Conservation (phyloP, 176 grass and related monocot genomes). For the Saccharum officinarum region DNA sequence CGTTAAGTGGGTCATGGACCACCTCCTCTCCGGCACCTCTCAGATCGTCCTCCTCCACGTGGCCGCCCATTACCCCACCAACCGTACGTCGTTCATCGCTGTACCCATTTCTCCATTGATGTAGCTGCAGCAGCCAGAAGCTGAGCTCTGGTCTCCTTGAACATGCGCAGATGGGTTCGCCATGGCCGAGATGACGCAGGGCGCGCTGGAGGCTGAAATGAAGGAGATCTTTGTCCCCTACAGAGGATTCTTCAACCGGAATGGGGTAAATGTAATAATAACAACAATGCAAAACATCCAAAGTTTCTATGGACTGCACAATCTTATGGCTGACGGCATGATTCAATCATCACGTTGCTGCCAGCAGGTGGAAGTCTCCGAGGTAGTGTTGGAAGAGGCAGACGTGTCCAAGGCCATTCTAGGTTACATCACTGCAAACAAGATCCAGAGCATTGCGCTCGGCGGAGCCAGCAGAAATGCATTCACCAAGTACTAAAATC, state of each 20-base stretch:
- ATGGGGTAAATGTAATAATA: constrained; percentile 50
- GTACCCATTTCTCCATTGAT: not conserved
- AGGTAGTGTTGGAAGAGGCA: constrained; percentile 77
- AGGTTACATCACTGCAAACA: constrained; percentile 60
- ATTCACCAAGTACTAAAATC: constrained; percentile 53
- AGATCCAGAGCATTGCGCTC: constrained; percentile 72
- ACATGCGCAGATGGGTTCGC: constrained; percentile 57
- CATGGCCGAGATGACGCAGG: constrained; percentile 45
- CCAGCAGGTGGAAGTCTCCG: constrained; percentile 64
- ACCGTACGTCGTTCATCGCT: constrained; percentile 39
- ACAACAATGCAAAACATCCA: not conserved
- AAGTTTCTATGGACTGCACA: not conserved
- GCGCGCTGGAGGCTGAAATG: constrained; percentile 62
- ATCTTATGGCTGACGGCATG: too few relatives aligned
- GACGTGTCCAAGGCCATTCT: constrained; percentile 76
- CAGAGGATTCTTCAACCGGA: constrained; percentile 67
- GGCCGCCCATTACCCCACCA: constrained; percentile 36
- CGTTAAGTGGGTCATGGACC: constrained; percentile 77
- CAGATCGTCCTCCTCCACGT: constrained; percentile 77
- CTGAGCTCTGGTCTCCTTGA: not conserved
- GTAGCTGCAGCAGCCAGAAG: not conserved
- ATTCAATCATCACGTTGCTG: not conserved
- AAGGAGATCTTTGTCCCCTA: constrained; percentile 69
- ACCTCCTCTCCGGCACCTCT: constrained; percentile 58
- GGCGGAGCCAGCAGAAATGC: constrained; percentile 72